Conservation (phyloP, 345 rosid species). For the Litchi chinensis region DNA sequence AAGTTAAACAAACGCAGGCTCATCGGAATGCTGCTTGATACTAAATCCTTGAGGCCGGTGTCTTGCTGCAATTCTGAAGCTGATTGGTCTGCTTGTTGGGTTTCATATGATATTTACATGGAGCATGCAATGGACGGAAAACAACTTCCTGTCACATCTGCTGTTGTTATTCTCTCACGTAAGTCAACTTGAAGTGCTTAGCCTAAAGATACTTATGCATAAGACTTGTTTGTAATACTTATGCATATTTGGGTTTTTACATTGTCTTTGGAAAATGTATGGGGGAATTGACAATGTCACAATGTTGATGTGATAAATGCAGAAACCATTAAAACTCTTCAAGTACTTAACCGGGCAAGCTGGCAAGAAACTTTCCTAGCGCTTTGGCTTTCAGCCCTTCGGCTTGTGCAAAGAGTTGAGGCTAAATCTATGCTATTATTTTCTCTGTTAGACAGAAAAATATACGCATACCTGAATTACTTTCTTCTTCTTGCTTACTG, state of each 20-base stretch:
- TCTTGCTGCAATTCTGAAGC: conserved; percentile 37
- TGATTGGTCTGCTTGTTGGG: conserved; percentile 56
- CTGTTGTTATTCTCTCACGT: conserved; percentile 49
- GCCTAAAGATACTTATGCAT: neutral
- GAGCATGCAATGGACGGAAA: conserved; percentile 64
- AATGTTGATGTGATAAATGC: conserved; percentile 31
- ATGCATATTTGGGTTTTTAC: neutral
- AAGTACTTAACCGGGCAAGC: conserved; percentile 55
- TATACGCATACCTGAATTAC: neutral
- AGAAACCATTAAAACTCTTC: conserved; percentile 52
- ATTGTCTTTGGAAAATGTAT: neutral
- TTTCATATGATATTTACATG: conserved; percentile 56
- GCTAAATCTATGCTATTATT: conserved; percentile 12
- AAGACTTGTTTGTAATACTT: neutral
- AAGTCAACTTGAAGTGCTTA: conserved; percentile 15
- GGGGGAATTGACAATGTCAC: conserved; percentile 5
- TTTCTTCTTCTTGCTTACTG: conserved; percentile 16
- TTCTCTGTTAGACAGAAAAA: neutral
- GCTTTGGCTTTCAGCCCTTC: conserved; percentile 75
- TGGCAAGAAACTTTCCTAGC: conserved; percentile 77
- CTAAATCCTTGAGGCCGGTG: conserved; percentile 34
- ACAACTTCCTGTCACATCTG: conserved; percentile 54
- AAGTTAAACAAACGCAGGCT: conserved; percentile 38
- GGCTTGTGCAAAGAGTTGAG: conserved; percentile 73
- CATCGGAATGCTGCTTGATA: conserved; percentile 38